Percentiles rank a stretch among this genome's conserved stretches.
These are phyloP conservation scores for Clarkia xantiana DNA, from an alignment of 345 rosid species.

Conservation along the genomic window DNA sequence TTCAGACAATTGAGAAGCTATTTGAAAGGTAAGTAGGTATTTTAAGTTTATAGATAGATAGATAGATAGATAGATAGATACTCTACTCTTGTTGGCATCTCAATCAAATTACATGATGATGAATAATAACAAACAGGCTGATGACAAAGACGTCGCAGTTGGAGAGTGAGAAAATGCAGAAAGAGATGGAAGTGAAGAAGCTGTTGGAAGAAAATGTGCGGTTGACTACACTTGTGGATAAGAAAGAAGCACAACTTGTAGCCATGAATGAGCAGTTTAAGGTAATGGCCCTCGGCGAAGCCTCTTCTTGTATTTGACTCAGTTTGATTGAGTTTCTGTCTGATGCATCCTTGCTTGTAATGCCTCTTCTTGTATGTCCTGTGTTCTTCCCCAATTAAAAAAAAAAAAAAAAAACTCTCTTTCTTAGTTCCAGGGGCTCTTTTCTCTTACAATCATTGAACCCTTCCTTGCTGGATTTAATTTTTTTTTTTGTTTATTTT, in stretches of 20 bases:
- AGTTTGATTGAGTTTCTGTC: too few species aligned
- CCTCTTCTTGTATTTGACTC: slow-evolving; percentile 17
- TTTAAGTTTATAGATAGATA: too few species aligned
- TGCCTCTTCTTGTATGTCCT: too few species aligned
- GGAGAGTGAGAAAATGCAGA: slow-evolving; percentile 84
- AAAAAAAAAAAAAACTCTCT: too few species aligned
- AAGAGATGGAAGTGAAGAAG: slow-evolving; percentile 80
- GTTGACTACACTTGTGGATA: slow-evolving; percentile 68
- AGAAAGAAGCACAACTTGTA: slow-evolving; percentile 91
- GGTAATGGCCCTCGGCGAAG: slow-evolving; percentile 58
- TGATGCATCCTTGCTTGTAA: too few species aligned
- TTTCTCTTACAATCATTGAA: too few species aligned
- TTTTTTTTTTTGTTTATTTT: too few species aligned
- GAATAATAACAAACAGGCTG: slow-evolving; percentile 30
- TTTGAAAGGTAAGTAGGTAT: slow-evolving; percentile 42
- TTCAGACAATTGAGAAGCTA: slow-evolving; percentile 71
- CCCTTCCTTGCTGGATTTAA: too few species aligned
- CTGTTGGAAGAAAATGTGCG: slow-evolving; percentile 91
- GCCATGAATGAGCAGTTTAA: slow-evolving; percentile 97
- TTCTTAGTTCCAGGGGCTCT: too few species aligned
- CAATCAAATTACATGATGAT: background rate
- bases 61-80: too few species aligned
- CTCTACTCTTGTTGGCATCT: background rate
- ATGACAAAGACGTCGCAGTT: slow-evolving; percentile 69
- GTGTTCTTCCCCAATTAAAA: too few species aligned